A percentile compares a stretch with the other conserved stretches of the same genome.
Evolutionary conservation across 2,329 filamentous ascomycete species (phyloP).

Genomic region (Fusarium annulatum): DNA sequence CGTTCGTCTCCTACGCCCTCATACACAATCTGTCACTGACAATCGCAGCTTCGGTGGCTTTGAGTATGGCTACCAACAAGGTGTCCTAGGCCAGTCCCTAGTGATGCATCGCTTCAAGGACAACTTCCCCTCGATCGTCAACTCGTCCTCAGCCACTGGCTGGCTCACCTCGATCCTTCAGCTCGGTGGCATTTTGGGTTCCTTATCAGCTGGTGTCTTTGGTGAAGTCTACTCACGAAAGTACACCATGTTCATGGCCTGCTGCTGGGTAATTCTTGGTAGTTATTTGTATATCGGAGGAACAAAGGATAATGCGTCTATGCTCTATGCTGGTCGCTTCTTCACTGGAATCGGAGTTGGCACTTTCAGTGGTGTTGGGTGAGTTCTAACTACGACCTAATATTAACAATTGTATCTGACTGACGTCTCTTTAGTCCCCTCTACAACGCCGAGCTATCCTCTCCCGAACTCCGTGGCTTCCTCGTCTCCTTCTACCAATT

Average conservation of each 20-base stretch:
- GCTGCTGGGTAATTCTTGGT: conserved; percentile 58
- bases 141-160: conserved; percentile 58
- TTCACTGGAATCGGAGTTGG: conserved; percentile 62
- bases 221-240: conserved; percentile 62
- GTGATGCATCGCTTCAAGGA: conserved; percentile 62
- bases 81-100: conserved; percentile 63
- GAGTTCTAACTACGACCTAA: not conserved
- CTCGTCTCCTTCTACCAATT: conserved; percentile 75
- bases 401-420: not conserved
- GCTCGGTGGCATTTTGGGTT: conserved; percentile 60
- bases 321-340: conserved; percentile 61
- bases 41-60: conserved; percentile 36
- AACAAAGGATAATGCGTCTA: conserved; percentile 49
- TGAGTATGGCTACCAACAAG: conserved; percentile 55
- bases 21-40: not conserved
- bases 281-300: conserved; percentile 59
- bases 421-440: conserved; percentile 47
- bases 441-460: conserved; percentile 63
- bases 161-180: conserved; percentile 64
- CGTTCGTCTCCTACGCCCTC: conserved; percentile 10
- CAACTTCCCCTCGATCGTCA: conserved; percentile 60
- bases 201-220: conserved; percentile 59
- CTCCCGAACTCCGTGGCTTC: conserved; percentile 73
- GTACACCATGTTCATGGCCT: conserved; percentile 62
- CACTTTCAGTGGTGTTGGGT: conserved; percentile 56